phyloP scores from a whole-genome alignment of 176 grass and related monocot genomes.

The Eremochloa ophiuroides region DNA sequence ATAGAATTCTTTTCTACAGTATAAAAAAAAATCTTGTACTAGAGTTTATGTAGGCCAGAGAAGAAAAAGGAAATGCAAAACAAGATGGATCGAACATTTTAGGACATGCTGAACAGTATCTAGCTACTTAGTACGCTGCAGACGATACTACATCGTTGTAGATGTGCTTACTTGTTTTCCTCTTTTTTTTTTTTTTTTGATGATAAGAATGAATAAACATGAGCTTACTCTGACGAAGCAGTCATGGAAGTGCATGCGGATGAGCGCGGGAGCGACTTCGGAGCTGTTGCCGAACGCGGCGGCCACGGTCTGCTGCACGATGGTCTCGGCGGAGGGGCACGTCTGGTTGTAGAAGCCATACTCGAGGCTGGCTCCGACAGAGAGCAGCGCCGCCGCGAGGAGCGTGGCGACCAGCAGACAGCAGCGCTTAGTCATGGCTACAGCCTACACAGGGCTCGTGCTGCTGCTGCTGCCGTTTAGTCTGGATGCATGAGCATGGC shows the following conservation, averaged over 20 bases:
- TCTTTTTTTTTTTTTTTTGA: no score
- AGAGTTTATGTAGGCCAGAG: not conserved
- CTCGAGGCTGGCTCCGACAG: not conserved
- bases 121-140: not conserved
- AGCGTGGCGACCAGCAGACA: not conserved
- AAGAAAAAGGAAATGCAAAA: not conserved
- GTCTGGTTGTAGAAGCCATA: constrained; percentile 54
- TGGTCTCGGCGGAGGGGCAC: constrained; percentile 41
- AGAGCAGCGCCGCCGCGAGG: not conserved
- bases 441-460: not conserved
- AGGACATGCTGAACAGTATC: not conserved
- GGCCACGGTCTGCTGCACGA: constrained; percentile 43
- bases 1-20: not conserved
- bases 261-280: constrained; percentile 46
- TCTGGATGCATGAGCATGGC: not conserved
- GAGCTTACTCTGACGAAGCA: constrained; percentile 68
- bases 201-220: not conserved
- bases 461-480: not conserved
- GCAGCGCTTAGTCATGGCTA: not conserved
- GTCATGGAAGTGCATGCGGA: constrained; percentile 85
- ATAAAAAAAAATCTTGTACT: not conserved
- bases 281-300: constrained; percentile 39
- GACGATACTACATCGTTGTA: not conserved
- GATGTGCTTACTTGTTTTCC: not conserved
- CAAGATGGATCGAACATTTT: not conserved